Base-by-base conservation (phyloP, 2,329 filamentous ascomycete genomes). In the Nemania abortiva region DNA sequence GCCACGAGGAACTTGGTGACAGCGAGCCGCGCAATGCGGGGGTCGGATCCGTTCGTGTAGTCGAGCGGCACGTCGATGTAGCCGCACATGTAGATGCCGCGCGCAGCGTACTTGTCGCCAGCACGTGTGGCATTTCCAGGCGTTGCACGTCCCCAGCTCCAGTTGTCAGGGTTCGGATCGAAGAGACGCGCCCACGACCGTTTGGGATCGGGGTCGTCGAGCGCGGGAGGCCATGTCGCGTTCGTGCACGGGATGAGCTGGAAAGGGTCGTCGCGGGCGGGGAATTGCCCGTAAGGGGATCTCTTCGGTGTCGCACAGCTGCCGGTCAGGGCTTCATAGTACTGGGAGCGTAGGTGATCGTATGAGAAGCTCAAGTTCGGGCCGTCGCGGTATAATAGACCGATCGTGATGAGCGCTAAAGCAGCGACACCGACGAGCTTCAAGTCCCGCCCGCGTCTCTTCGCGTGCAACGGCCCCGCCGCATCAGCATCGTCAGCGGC, bases 1-100 rank as follows among this genome's bases (percentile, higher is more conserved):
- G 83, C 84, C 10, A 84, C 83, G 56, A 86, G 84, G 65, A 80
- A 83, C 71, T 85, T 86, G 39, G 82, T 85, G 49, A 86, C 79
- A n/a, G 84, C 83, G 3, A 86, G 80, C 5, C 84, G 82, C 29
- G 75, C 77, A 61, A 85, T 84, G 20, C 61, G 71, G 9, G 49
- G 18, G 1, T 73, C 62, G 2, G 68, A 65, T 27, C 60, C 49
- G 29, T 63, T 68, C 1, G 64, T 65, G 45, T 70, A 73, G 55
- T 71, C 65, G 24, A 71, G 69, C 24, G 71, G 71, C 3, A 70
- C 69, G 18, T 71, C 71, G 15, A 71, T 58, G 47, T 71, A 73
- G 45, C 69, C 69, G 22, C 69, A 73, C 50, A 71, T 20, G 53
- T 70, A 71, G 37, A 73, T 71, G 13, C 65, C 69, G 2, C 66